These are phyloP conservation scores for Penicillium sp. DNA, from an alignment of 2,329 filamentous ascomycete species.

Conservation along the genomic window DNA sequence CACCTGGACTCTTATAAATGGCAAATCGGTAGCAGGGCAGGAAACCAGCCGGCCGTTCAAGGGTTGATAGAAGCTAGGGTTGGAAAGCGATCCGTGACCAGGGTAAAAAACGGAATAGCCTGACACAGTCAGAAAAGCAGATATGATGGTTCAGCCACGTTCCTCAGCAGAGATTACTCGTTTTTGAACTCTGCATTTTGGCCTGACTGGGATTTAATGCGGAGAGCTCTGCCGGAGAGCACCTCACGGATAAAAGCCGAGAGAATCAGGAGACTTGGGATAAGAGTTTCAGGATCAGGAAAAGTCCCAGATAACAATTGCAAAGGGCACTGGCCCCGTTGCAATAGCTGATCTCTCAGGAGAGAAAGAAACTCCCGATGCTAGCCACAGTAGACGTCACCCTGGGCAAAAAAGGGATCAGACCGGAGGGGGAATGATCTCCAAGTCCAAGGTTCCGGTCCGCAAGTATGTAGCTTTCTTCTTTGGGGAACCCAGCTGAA, in stretches of 20 bases:
- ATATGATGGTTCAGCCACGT: conserved; percentile 38
- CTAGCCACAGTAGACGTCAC: conserved; percentile 24
- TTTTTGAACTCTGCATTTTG: conserved; percentile 48
- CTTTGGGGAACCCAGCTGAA: conserved; percentile 20
- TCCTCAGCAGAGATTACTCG: conserved; percentile 39
- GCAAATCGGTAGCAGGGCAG: conserved; percentile 32
- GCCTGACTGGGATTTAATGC: conserved; percentile 39
- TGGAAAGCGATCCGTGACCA: conserved; percentile 34
- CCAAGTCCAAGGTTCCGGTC: conserved; percentile 18
- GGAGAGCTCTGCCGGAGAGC: conserved; percentile 44
- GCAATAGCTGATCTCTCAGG: conserved; percentile 15
- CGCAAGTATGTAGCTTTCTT: conserved; percentile 16
- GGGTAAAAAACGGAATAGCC: conserved; percentile 30
- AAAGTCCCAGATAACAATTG: conserved; percentile 25
- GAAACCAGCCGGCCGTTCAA: conserved; percentile 29
- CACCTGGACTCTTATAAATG: conserved; percentile 40
- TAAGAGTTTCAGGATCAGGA: too few relatives aligned
- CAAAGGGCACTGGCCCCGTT: conserved; percentile 23
- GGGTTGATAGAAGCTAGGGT: conserved; percentile 26
- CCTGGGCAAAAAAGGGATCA: conserved; percentile 6
- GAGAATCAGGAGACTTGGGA: conserved; percentile 15
- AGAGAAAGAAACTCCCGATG: conserved; percentile 8
- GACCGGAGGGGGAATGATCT: conserved; percentile 17
- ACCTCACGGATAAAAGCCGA: conserved; percentile 29
- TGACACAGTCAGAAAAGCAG: conserved; percentile 26